phyloP scores from a whole-genome alignment of 2,329 filamentous ascomycete species.

The Colletotrichum acutatum region DNA sequence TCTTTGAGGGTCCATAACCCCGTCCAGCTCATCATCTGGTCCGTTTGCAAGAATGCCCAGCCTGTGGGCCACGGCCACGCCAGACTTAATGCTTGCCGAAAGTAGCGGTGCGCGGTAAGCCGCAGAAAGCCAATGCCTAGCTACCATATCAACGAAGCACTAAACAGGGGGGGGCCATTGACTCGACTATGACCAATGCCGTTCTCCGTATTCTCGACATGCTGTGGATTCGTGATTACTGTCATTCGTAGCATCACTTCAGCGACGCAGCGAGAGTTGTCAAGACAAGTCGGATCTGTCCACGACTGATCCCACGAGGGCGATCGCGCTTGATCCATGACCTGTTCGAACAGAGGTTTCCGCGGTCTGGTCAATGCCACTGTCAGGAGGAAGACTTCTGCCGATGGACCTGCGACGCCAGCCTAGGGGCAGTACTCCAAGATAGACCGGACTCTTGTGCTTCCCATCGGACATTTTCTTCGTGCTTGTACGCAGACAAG shows the following conservation, averaged over 20 bases:
- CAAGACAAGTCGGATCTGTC: not conserved
- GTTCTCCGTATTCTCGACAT: conserved; percentile 11
- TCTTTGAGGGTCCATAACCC: not conserved
- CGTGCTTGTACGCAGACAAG: conserved; percentile 52
- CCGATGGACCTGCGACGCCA: not conserved
- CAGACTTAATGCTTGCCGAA: not conserved
- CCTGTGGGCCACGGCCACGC: conserved; percentile 7
- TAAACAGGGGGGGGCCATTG: conserved; percentile 45
- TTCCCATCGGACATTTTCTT: conserved; percentile 36
- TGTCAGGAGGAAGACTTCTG: not conserved
- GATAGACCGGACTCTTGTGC: conserved; percentile 21
- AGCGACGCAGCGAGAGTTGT: not conserved
- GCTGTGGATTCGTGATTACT: not conserved
- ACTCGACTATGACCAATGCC: conserved; percentile 47
- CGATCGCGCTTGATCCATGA: not conserved
- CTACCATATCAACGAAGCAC: conserved; percentile 38
- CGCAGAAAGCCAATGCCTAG: conserved; percentile 49
- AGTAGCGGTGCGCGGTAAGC: conserved; percentile 45
- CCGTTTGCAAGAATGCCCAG: conserved; percentile 27
- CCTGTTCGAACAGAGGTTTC: not conserved
- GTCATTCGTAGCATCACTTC: conserved; percentile 15
- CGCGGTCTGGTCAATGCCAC: not conserved
- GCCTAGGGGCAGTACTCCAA: not conserved
- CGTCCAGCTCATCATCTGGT: not conserved
- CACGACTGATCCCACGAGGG: conserved; percentile 15